phyloP scores from a whole-genome alignment of 495 filamentous ascomycete genomes.

The Cercophora sp. region DNA sequence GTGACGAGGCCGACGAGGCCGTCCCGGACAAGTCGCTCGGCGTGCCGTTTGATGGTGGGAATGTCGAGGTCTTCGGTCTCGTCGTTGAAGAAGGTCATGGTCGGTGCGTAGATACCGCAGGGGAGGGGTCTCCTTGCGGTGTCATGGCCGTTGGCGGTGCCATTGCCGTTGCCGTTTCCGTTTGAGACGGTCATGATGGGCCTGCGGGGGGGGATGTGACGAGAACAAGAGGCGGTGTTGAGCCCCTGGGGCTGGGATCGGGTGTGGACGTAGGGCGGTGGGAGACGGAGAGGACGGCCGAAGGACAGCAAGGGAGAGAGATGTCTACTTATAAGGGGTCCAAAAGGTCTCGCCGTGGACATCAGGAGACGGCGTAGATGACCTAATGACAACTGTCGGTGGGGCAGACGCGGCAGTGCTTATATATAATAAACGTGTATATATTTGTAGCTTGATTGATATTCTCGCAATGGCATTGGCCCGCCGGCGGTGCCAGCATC shows the following conservation, averaged over 20 bases:
- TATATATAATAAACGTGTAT: slow-evolving; percentile 5
- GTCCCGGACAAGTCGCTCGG: slow-evolving; percentile 72
- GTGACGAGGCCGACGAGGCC: slow-evolving; percentile 80
- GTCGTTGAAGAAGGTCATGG: slow-evolving; percentile 85
- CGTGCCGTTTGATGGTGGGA: slow-evolving; percentile 71
- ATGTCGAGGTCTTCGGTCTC: slow-evolving; percentile 80
- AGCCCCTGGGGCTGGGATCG: neutral
- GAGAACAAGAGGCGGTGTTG: neutral
- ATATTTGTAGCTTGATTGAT: slow-evolving; percentile 9
- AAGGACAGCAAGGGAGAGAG: slow-evolving; percentile 11
- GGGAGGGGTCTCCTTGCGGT: slow-evolving; percentile 60
- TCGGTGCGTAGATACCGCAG: slow-evolving; percentile 83
- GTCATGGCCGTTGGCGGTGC: slow-evolving; percentile 28
- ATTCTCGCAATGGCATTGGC: slow-evolving; percentile 37
- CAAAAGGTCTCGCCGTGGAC: slow-evolving; percentile 8
- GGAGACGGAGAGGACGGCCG: neutral
- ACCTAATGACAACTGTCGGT: slow-evolving; percentile 31
- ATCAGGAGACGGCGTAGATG: slow-evolving; percentile 29
- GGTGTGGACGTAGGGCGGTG: neutral
- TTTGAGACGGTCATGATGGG: slow-evolving; percentile 32
- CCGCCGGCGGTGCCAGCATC: slow-evolving; percentile 18
- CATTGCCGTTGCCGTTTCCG: neutral
- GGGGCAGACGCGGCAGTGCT: slow-evolving; percentile 10
- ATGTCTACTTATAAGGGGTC: slow-evolving; percentile 28
- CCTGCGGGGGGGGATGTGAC: slow-evolving; percentile 22